Evolutionary conservation across 2,329 filamentous ascomycete species (phyloP).

Genomic region (Epichloe glyceriae): DNA sequence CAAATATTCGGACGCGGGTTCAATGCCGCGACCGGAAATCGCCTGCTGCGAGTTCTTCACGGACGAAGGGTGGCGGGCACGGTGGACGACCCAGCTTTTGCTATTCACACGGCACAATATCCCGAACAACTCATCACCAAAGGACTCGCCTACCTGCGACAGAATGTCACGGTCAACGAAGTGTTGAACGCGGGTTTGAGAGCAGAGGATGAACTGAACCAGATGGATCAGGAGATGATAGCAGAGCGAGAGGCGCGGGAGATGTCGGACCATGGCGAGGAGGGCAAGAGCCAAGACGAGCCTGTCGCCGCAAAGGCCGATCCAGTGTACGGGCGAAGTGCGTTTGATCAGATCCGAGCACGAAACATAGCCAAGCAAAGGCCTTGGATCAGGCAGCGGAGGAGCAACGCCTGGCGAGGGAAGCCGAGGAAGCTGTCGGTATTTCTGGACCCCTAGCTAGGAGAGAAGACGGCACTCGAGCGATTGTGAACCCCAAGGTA

Average conservation of each 20-base stretch:
- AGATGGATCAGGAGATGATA: slow-evolving; percentile 30
- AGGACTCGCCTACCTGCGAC: slow-evolving; percentile 43
- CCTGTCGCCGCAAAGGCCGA: slow-evolving; percentile 20
- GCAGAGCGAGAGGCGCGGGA: slow-evolving; percentile 13
- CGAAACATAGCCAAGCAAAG: slow-evolving; percentile 35
- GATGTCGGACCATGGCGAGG: slow-evolving; percentile 11
- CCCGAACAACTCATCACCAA: slow-evolving; percentile 26
- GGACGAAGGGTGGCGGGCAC: slow-evolving; percentile 52
- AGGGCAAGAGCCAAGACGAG: slow-evolving; percentile 10
- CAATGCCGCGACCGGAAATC: slow-evolving; percentile 33
- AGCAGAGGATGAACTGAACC: slow-evolving; percentile 48
- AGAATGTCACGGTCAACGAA: slow-evolving; percentile 44
- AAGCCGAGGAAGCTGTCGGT: slow-evolving; percentile 25
- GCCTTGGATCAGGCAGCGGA: slow-evolving; percentile 32
- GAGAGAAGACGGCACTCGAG: slow-evolving; percentile 22
- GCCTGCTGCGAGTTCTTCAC: slow-evolving; percentile 44
- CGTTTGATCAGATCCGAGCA: slow-evolving; percentile 43
- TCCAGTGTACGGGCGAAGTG: slow-evolving; percentile 44
- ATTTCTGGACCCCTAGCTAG: slow-evolving; percentile 29
- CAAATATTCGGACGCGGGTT: slow-evolving; percentile 38
- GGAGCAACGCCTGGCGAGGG: slow-evolving; percentile 26
- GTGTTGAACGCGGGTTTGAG: slow-evolving; percentile 45
- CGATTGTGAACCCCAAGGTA: slow-evolving; percentile 25
- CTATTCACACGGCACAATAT: slow-evolving; percentile 33
- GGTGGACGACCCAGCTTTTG: slow-evolving; percentile 43